Percentiles rank a stretch among this genome's conserved stretches.
These are phyloP conservation scores for Scheffersomyces insectosa DNA, from an alignment of 1,139 yeast species.

Conservation along the genomic window DNA sequence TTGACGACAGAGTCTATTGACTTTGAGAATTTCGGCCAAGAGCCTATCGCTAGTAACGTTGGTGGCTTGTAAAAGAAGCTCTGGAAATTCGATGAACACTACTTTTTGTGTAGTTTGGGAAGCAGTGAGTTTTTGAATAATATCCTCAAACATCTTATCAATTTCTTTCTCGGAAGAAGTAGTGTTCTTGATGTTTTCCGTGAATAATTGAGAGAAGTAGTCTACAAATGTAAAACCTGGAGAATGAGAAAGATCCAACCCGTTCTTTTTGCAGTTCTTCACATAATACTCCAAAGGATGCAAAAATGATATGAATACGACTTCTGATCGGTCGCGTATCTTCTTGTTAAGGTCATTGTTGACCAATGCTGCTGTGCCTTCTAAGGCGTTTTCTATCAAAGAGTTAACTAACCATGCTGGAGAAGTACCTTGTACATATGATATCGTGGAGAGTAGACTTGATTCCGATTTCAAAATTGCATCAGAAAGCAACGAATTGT, in stretches of 20 bases:
- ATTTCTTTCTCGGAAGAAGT: constrained; percentile 15
- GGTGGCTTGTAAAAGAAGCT: constrained; percentile 49
- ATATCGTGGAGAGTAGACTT: constrained; percentile 43
- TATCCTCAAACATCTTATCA: constrained; percentile 22
- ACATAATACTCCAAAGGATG: constrained; percentile 38
- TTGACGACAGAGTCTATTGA: constrained; percentile 38
- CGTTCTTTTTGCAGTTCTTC: constrained; percentile 45
- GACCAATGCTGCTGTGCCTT: constrained; percentile 41
- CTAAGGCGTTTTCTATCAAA: constrained; percentile 44
- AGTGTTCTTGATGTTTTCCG: constrained; percentile 27
- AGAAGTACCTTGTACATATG: constrained; percentile 62
- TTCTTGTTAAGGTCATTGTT: constrained; percentile 33
- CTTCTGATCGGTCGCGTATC: constrained; percentile 25
- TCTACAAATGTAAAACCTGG: constrained; percentile 44
- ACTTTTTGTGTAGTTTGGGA: constrained; percentile 17
- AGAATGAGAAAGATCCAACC: constrained; percentile 33
- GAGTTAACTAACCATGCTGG: constrained; percentile 66
- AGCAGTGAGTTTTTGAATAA: constrained; percentile 12
- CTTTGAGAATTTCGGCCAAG: constrained; percentile 31
- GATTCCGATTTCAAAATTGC: constrained; percentile 16
- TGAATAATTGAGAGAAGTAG: constrained; percentile 43
- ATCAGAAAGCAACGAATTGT: constrained; percentile 47
- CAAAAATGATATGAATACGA: constrained; percentile 43
- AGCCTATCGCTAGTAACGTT: constrained; percentile 32
- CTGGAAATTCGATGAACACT: constrained; percentile 50